Percentiles rank a stretch among this genome's conserved stretches.
These are phyloP conservation scores for Coprinopsis cinerea DNA, from an alignment of 768 basidiomycete species.

Conservation along the genomic window DNA sequence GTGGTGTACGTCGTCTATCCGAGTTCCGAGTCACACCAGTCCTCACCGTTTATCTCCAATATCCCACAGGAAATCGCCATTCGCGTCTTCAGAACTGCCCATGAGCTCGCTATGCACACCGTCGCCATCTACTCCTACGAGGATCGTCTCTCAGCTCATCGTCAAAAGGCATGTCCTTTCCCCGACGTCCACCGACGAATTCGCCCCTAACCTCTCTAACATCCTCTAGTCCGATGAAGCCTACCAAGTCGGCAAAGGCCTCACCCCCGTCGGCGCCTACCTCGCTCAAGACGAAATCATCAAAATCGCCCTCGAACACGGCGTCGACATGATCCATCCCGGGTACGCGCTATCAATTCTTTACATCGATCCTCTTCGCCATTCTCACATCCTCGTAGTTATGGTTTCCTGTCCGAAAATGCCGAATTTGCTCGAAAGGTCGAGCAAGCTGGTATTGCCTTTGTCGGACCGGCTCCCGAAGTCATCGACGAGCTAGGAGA, in stretches of 20 bases:
- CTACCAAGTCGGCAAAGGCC: slow-evolving; percentile 94
- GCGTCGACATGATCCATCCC: slow-evolving; percentile 99
- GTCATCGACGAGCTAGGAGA: slow-evolving; percentile 97
- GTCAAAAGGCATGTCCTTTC: slow-evolving; percentile 71
- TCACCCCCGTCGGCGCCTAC: slow-evolving; percentile 95
- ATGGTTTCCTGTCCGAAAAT: slow-evolving; percentile 97
- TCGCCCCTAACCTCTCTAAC: slow-evolving; percentile 16
- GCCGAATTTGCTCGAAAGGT: slow-evolving; percentile 96
- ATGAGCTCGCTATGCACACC: slow-evolving; percentile 98
- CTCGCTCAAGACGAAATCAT: slow-evolving; percentile 98
- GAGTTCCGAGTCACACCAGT: slow-evolving; percentile 4
- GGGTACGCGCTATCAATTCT: slow-evolving; percentile 47
- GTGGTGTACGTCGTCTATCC: slow-evolving; percentile 57
- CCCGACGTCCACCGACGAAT: slow-evolving; percentile 5
- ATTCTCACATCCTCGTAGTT: slow-evolving; percentile 40
- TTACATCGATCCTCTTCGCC: neutral
- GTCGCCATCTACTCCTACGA: slow-evolving; percentile 98
- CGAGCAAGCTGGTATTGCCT: slow-evolving; percentile 94
- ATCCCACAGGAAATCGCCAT: slow-evolving; percentile 89
- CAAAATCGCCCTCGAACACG: slow-evolving; percentile 92
- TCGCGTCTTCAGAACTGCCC: slow-evolving; percentile 95
- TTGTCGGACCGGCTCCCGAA: slow-evolving; percentile 92
- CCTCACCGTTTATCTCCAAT: slow-evolving; percentile 11
- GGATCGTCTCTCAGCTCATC: slow-evolving; percentile 93
- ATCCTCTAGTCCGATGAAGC: slow-evolving; percentile 85